These are phyloP conservation scores for Cytospora leucostoma DNA, from an alignment of 2,329 filamentous ascomycete genomes.

Conservation along the genomic window DNA sequence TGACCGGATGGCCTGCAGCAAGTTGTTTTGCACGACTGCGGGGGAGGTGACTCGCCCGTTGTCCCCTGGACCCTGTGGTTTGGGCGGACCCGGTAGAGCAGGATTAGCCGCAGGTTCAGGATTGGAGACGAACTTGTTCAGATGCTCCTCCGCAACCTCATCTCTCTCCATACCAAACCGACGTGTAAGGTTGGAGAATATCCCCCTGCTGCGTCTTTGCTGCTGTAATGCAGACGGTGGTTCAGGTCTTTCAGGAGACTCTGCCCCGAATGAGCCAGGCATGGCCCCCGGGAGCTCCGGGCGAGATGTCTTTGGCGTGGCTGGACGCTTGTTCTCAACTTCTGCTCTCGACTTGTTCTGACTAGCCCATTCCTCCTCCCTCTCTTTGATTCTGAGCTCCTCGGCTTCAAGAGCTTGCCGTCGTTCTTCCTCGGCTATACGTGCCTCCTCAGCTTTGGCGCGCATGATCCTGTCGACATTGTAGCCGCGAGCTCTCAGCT, in stretches of 20 bases:
- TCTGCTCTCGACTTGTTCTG: conserved; percentile 46
- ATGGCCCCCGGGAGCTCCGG: conserved; percentile 65
- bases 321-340: conserved; percentile 42
- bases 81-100: conserved; percentile 18
- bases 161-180: conserved; percentile 67
- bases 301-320: conserved; percentile 74
- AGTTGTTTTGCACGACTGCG: conserved; percentile 65
- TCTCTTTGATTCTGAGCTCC: conserved; percentile 64
- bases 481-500: conserved; percentile 84
- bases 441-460: conserved; percentile 82
- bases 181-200: conserved; percentile 70
- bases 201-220: conserved; percentile 51
- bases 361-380: conserved; percentile 50
- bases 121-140: conserved; percentile 41
- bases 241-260: conserved; percentile 58
- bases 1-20: conserved; percentile 76
- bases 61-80: conserved; percentile 36
- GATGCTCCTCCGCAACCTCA: conserved; percentile 44
- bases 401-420: conserved; percentile 75
- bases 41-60: conserved; percentile 61
- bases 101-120: conserved; percentile 34
- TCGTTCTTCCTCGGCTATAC: conserved; percentile 81
- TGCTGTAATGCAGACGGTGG: conserved; percentile 33
- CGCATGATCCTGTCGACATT: conserved; percentile 94
- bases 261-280: conserved; percentile 70